phyloP scores from a whole-genome alignment of 768 basidiomycete species.

The Lentinula sp. region DNA sequence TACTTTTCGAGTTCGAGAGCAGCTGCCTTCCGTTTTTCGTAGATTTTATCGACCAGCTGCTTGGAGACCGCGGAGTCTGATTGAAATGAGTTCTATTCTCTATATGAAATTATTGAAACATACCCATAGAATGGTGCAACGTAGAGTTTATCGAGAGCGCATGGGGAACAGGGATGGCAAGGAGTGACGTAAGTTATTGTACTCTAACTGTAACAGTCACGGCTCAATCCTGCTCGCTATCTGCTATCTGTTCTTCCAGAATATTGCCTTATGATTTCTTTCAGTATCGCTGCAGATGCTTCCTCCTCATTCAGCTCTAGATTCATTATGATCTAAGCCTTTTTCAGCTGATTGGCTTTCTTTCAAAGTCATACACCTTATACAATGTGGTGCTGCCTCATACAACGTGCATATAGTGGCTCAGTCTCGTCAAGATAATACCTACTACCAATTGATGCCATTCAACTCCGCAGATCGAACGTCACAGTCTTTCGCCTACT shows the following conservation, averaged over 20 bases:
- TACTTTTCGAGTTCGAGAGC: conserved; percentile 96
- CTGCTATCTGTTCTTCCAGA: neutral
- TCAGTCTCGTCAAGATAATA: too few relatives aligned
- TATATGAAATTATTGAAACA: neutral
- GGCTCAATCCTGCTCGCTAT: neutral
- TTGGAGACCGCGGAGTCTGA: conserved; percentile 70
- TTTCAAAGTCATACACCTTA: too few relatives aligned
- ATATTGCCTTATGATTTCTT: too few relatives aligned
- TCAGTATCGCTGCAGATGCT: too few relatives aligned
- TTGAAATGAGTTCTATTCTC: neutral
- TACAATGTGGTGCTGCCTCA: too few relatives aligned
- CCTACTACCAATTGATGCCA: too few relatives aligned
- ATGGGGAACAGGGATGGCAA: neutral
- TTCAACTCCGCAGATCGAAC: too few relatives aligned
- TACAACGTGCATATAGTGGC: too few relatives aligned
- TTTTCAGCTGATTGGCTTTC: too few relatives aligned
- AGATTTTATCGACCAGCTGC: conserved; percentile 88
- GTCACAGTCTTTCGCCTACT: neutral
- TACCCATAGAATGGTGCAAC: conserved; percentile 18
- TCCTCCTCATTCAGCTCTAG: too few relatives aligned
- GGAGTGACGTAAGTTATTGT: neutral
- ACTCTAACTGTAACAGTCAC: neutral
- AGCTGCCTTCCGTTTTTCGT: conserved; percentile 94
- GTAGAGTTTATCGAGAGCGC: neutral
- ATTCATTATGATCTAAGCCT: too few relatives aligned